Conservation (phyloP, 345 rosid genomes). For the Laguncularia racemosa region DNA sequence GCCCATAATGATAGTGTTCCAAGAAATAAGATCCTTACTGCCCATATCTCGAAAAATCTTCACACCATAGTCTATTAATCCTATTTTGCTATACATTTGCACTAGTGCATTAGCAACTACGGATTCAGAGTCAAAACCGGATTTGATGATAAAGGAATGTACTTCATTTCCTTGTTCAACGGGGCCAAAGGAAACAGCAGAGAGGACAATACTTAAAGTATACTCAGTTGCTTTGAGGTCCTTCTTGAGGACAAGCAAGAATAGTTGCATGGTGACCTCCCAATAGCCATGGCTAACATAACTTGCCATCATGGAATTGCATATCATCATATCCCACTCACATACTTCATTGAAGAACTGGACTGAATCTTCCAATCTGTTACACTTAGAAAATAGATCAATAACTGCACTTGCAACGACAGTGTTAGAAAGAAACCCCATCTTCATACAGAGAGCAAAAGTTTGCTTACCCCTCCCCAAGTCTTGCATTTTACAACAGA, state of each 20-base stretch:
- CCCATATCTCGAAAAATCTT: slow-evolving; percentile 32
- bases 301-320: slow-evolving; percentile 56
- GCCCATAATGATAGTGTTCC: slow-evolving; percentile 64
- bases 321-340: slow-evolving; percentile 43
- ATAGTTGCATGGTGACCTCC: slow-evolving; percentile 39
- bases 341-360: slow-evolving; percentile 38
- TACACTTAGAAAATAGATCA: slow-evolving; percentile 75
- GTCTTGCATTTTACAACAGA: slow-evolving; percentile 41
- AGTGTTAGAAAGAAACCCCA: slow-evolving; percentile 55
- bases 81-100: slow-evolving; percentile 53
- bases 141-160: slow-evolving; percentile 56
- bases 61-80: slow-evolving; percentile 39
- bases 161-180: slow-evolving; percentile 48
- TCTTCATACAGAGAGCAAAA: slow-evolving; percentile 48
- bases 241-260: slow-evolving; percentile 31
- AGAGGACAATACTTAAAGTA: slow-evolving; percentile 47
- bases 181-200: slow-evolving; percentile 30
- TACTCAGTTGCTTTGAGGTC: slow-evolving; percentile 45
- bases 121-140: slow-evolving; percentile 40
- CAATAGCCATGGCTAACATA: slow-evolving; percentile 43
- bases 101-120: slow-evolving; percentile 55
- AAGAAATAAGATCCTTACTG: slow-evolving; percentile 48
- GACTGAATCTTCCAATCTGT: slow-evolving; percentile 68
- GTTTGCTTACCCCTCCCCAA: slow-evolving; percentile 65
- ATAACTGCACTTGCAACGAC: slow-evolving; percentile 63